phyloP scores from a whole-genome alignment of 305 asterid genomes.

The Fraxinus dipetala region DNA sequence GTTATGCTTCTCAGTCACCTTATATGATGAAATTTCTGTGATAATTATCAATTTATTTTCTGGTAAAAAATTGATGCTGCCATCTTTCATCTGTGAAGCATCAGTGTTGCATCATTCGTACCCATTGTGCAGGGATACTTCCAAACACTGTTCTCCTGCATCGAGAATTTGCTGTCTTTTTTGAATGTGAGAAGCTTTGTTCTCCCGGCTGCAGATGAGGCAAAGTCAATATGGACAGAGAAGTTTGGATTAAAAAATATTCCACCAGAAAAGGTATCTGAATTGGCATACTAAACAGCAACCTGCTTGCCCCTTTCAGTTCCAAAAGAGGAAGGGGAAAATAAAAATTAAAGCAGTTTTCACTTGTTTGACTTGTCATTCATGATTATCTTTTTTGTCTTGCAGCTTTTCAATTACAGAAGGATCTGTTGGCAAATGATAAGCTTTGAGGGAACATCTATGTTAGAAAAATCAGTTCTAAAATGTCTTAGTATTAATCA shows the following conservation, averaged over 20 bases:
- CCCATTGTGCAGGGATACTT: conserved; percentile 72
- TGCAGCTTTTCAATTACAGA: conserved; percentile 69
- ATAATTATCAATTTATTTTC: neutral
- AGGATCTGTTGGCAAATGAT: conserved; percentile 89
- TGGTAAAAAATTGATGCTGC: neutral
- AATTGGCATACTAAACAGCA: neutral
- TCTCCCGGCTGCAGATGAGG: conserved; percentile 89
- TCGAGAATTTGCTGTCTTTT: conserved; percentile 78
- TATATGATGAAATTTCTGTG: neutral
- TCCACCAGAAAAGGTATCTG: conserved; percentile 61
- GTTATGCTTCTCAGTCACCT: neutral
- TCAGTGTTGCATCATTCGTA: neutral
- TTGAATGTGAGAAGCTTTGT: conserved; percentile 67
- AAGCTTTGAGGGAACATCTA: conserved; percentile 71
- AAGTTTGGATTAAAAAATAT: conserved; percentile 75
- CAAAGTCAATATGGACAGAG: conserved; percentile 81
- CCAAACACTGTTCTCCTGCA: conserved; percentile 71
- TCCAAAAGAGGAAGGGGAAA: neutral
- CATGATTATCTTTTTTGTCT: conserved; percentile 20
- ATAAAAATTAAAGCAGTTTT: neutral
- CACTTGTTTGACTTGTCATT: neutral
- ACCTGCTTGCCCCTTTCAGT: neutral
- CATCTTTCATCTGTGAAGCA: neutral
- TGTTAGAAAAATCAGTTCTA: conserved; percentile 78
- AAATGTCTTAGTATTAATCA: conserved; percentile 50